Base-by-base conservation (phyloP, 2,329 filamentous ascomycete species). In the Diaporthe batatas region DNA sequence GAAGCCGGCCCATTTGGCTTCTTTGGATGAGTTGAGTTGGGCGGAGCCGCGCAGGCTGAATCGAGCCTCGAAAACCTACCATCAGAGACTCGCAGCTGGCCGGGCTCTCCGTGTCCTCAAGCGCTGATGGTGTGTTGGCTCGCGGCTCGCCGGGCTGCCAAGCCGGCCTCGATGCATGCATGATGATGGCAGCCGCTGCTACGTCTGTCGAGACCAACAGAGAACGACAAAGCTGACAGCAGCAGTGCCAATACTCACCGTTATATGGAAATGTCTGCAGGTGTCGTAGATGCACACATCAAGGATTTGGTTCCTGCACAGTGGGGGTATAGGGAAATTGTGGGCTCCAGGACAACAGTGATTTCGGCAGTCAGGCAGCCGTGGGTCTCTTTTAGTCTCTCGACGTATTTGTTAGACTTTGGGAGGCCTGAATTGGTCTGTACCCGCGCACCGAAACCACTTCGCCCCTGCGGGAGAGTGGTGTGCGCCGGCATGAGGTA, bases 221-320 rank as follows among this genome's bases (percentile, higher is more conserved):
- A 14, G 58, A 42, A 47, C 25, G 12, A 62, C 39, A 18, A 62
- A 47, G 25, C 39, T 62, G 58, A 62, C 58, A n/a, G 39, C 58
- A 47, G 25, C 23, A 11, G 1, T 47, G 58, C 29, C 58, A 62
- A 14, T 32, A 25, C 32, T 62, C 25, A 3, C 58, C 58, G 0
- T 7, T 21, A 47, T 32, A 47, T 21, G 18, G 39, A 21, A 23
- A 47, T 4, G 4, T 47, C 5, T 29, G 39, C 18, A 32, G 25
- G 10, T 10, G 7, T 47, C n/a, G 23, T 47, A 23, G 11, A 21
- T n/a, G 58, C 23, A 62, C 16, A 4, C 3, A 32, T n/a, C 39
- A 62, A 47, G 58, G 39, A 44, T 62, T 47, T 29, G 23, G 2
- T 8, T 62, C 58, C 58, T 14, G 23, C 57, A 16, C 18, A 16